Evolutionary conservation across 495 filamentous ascomycete species (phyloP).

Genomic region (Talaromyces nanjingensis): DNA sequence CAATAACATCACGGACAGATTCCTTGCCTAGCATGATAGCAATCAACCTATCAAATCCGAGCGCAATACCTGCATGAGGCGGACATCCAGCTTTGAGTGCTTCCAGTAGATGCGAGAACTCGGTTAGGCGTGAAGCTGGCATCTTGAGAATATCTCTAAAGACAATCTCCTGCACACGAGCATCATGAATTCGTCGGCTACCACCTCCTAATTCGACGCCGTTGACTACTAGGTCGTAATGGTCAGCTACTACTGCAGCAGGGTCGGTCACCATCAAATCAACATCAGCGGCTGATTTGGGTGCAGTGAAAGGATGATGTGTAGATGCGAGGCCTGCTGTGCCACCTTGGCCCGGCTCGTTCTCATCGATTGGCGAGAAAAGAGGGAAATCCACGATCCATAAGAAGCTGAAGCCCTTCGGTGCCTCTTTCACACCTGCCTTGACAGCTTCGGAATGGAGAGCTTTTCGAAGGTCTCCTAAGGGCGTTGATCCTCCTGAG

Average conservation of each 20-base stretch:
- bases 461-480: slow-evolving; percentile 69
- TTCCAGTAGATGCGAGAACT: slow-evolving; percentile 79
- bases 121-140: slow-evolving; percentile 50
- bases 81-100: slow-evolving; percentile 85
- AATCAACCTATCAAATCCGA: slow-evolving; percentile 88
- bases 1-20: slow-evolving; percentile 84
- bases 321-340: slow-evolving; percentile 74
- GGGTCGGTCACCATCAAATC: slow-evolving; percentile 68
- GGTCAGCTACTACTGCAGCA: slow-evolving; percentile 63
- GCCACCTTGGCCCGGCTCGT: slow-evolving; percentile 78
- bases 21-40: slow-evolving; percentile 70
- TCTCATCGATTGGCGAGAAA: slow-evolving; percentile 64
- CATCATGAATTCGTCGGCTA: slow-evolving; percentile 84
- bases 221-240: slow-evolving; percentile 94
- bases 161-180: slow-evolving; percentile 76
- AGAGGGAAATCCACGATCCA: slow-evolving; percentile 92
- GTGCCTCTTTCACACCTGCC: slow-evolving; percentile 45
- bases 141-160: slow-evolving; percentile 75
- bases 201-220: slow-evolving; percentile 92
- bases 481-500: slow-evolving; percentile 61
- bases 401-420: slow-evolving; percentile 55
- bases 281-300: slow-evolving; percentile 63
- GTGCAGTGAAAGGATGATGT: slow-evolving; percentile 95
- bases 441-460: slow-evolving; percentile 61
- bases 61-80: slow-evolving; percentile 89